Evolutionary conservation across 805 yeast genomes (phyloP), one percentile per base, ranked within the genome.

Genomic region (Kuraishia capsulata): DNA sequence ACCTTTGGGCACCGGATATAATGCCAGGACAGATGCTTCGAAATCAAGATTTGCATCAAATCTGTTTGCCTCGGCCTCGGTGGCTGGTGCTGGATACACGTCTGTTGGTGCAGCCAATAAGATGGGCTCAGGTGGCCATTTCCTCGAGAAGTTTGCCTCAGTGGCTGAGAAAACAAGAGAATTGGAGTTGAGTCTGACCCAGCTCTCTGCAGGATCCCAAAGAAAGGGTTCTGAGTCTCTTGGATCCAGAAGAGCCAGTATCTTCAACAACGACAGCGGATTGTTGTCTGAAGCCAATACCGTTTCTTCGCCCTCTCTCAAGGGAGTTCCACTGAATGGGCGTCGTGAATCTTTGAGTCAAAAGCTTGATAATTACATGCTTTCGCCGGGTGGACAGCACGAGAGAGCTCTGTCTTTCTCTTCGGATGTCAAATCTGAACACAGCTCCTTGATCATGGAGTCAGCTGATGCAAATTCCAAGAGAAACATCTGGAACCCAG

Each of bases 161-260:
- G 80, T 79, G 14, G 80, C 82, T 5, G 85, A 79, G 40, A 80
- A 81, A 35, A 79, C 87, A 0, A 64, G 81, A 48, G 87, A 79
- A 46, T 64, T 78, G 33, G 85, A 78, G 47, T 62, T 63, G 38
- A 69, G 67, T 10, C 50, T 73, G 39, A 66, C 68, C n/a, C 53
- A 64, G 5, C 39, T 65, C 20, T 54, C 65, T 8, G 47, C 64
- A 30, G 56, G 55, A 20, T 48, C 44, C 16, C 42, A 33, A 35
- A 33, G 20, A 36, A 18, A 37, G 41, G 8, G 51, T 48, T 4
- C 41, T n/a, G 57, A 64, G 39, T 52, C 56, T 17, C 56, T 60
- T 13, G 54, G 56, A n/a, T 61, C 69, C 4, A 67, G 81, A 56
- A 67, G 81, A 58, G 65, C 80, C 1, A 72, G 78, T 39, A 66